A percentile compares a stretch with the other conserved stretches of the same genome.
Evolutionary conservation across 2,329 filamentous ascomycete genomes (phyloP).

Genomic region (Microdochium nivale): DNA sequence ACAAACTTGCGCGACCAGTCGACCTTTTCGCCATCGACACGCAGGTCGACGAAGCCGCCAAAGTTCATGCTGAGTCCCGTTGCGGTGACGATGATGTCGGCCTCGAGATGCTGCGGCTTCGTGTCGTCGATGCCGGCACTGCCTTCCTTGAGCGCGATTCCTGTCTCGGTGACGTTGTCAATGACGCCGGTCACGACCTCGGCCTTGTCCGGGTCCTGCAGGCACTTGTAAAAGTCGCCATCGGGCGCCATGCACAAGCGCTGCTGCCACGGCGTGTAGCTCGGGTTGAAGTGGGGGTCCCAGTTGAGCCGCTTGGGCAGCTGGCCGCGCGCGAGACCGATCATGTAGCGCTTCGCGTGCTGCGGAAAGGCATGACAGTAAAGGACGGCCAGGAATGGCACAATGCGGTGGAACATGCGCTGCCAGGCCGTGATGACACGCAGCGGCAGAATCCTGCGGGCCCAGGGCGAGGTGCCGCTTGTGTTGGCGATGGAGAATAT

Average conservation of each 20-base stretch:
- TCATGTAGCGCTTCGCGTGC: conserved; percentile 33
- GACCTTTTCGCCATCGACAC: conserved; percentile 39
- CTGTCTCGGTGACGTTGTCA: conserved; percentile 29
- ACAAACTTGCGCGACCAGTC: conserved; percentile 35
- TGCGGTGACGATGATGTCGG: conserved; percentile 57
- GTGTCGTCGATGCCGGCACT: conserved; percentile 9
- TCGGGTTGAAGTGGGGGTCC: conserved; percentile 46
- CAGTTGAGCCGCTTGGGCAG: conserved; percentile 38
- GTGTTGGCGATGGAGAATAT: conserved; percentile 34
- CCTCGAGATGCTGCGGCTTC: conserved; percentile 25
- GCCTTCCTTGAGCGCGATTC: conserved; percentile 34
- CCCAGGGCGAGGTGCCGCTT: background rate
- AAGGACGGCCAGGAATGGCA: conserved; percentile 4
- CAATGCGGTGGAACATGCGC: conserved; percentile 1
- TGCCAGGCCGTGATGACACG: conserved; percentile 1
- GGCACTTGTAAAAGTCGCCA: conserved; percentile 34
- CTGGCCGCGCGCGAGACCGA: conserved; percentile 27
- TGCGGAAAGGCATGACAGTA: conserved; percentile 42
- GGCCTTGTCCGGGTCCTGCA: conserved; percentile 20
- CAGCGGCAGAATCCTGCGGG: conserved; percentile 3
- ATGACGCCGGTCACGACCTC: conserved; percentile 37
- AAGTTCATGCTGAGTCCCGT: conserved; percentile 52
- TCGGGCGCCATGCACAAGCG: conserved; percentile 51
- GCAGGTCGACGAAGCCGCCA: conserved; percentile 40
- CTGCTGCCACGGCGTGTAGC: conserved; percentile 57